Conservation (phyloP, 805 yeast genomes). For the Saccharomyces jurei region DNA sequence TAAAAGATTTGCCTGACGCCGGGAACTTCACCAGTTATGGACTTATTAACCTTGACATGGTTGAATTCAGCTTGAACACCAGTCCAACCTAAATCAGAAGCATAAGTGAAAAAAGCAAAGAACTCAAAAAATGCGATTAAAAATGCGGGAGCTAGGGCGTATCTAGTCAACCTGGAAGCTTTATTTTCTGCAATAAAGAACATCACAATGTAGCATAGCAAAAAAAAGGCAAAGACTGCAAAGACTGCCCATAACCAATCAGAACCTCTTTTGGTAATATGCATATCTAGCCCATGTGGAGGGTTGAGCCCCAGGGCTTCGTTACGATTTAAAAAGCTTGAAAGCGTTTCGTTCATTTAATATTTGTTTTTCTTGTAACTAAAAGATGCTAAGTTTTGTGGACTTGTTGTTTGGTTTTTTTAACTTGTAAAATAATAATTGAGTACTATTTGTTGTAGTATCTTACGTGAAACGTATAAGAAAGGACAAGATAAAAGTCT, state of each 20-base stretch:
- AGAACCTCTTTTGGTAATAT: constrained; percentile 50
- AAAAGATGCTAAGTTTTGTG: background rate
- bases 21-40: constrained; percentile 13
- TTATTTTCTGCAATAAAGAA: constrained; percentile 11
- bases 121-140: constrained; percentile 33
- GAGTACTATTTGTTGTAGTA: background rate
- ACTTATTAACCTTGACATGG: constrained; percentile 29
- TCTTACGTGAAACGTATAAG: background rate
- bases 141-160: constrained; percentile 24
- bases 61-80: constrained; percentile 34
- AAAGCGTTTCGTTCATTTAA: background rate
- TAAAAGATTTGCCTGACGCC: constrained; percentile 39
- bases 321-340: constrained; percentile 17
- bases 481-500: background rate
- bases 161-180: constrained; percentile 8
- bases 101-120: constrained; percentile 37
- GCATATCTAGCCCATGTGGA: constrained; percentile 39
- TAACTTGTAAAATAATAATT: background rate
- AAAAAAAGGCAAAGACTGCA: constrained; percentile 20
- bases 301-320: constrained; percentile 40
- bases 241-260: constrained; percentile 64
- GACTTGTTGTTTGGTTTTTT: background rate
- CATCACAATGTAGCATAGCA: constrained; percentile 9
- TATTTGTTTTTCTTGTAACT: background rate
- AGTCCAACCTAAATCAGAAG: constrained; percentile 41